Evolutionary conservation across 192 early-diverging fungal genomes (phyloP), one percentile per base, ranked within the genome.

Genomic region (Geranomyces variabilis): DNA sequence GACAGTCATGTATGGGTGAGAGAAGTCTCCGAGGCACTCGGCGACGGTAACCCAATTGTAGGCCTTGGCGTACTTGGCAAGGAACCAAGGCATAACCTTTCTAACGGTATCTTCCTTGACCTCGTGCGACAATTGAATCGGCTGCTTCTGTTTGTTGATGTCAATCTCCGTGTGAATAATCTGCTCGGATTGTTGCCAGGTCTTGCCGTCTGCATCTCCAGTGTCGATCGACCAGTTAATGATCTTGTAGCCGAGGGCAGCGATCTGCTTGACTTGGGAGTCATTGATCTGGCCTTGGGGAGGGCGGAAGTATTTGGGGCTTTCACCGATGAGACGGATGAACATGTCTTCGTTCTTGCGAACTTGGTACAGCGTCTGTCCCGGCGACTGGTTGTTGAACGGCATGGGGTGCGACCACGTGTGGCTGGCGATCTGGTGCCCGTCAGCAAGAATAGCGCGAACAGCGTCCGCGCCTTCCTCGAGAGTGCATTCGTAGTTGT

Each of bases 341-440:
- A 91, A 83, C 24, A 77, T 79, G 59, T 79, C 79, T 49, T 88
- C 84, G 61, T 83, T 81, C 65, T 81, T 83, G 60, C 83, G 77
- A 44, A 88, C 76, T 70, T 91, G 87, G 48, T 86, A 83, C 30
- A 88, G 80, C 28, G 90, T 57, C 24, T 75, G 64, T 47, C 79
- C 73, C 33, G 80, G 81, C 1, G 74, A n/a, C 21, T 82, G 58
- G 9, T 77, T 78, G 22, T 85, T 85, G 74, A 91, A 41, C 3
- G 36, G 36, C 51, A 55, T 28, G 51, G 51, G 51, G 26, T 55
- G 51, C 19, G 51, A n/a, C 51, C 51, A 55, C 21, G 51, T 9
- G 51, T 55, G 51, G 36, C 36, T 41, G 36, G 36, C 84, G 36
- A 91, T 66, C 30, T 81, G 78, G 48, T 90, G 88, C 22, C 90